Evolutionary conservation across 257 asterid species (phyloP), one percentile per base, ranked within the genome.

Genomic region (Penstemon davidsonii): DNA sequence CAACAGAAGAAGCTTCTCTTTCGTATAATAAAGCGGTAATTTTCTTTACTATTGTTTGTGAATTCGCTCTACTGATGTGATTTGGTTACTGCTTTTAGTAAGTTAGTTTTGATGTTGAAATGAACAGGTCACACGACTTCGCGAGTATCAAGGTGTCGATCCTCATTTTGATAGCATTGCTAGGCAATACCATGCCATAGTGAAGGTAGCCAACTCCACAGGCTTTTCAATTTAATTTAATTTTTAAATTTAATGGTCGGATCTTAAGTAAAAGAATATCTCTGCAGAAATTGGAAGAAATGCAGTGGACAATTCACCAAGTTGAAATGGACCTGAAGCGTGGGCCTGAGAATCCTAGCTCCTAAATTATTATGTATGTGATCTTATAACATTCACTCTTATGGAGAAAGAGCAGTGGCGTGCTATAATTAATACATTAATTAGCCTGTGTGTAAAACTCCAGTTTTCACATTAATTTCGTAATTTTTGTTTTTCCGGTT

Each of bases 61-160:
- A 50, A 43, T 67, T 62, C 73, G 59, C 41, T 64, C 57, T 53
- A 49, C 9, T 33, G 37, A 49, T 18, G 55, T 44, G 39, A 13
- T 62, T 4, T 19, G 47, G n/a, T 46, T n/a, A 18, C 4, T 63
- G 33, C 33, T 63, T 38, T 19, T 25, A 11, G 56, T 19, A 46
- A 60, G 7, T 54, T 43, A 38, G 49, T 60, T 55, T 63, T 64
- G 39, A 47, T 54, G 67, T 54, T 72, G 37, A 50, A 55, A 41
- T 66, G 70, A 33, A 53, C 82, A 90, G 99, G 86, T 89, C 15
- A 88, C 96, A 7, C 89, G 97, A 49, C 96, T 93, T 56, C 90
- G 92, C 25, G 99, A 93, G 81, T 93, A 90, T 75, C 99, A 93
- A 82, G 99, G 99, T 19, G 97, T 93, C 60, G 99, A 93, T 87